A percentile compares a stretch with the other conserved stretches of the same genome.
These are phyloP conservation scores for Vitellaria paradoxa DNA, from an alignment of 179 eudicot genomes.

Conservation along the genomic window DNA sequence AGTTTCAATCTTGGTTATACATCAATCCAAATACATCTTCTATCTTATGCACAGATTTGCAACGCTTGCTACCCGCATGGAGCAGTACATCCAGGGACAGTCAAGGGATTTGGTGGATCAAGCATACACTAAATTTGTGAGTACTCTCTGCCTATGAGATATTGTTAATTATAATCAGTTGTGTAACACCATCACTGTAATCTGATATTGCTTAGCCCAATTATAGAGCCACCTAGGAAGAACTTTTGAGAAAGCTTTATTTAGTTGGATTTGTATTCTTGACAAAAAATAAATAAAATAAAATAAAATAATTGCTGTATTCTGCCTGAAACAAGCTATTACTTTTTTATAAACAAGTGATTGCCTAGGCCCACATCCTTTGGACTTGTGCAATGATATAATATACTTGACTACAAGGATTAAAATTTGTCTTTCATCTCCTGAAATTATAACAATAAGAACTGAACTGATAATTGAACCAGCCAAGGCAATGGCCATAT, in stretches of 20 bases:
- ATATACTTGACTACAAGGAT: too few species aligned
- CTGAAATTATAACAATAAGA: too few species aligned
- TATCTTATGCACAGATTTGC: slow-evolving; percentile 56
- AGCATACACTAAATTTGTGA: slow-evolving; percentile 88
- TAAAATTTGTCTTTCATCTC: too few species aligned
- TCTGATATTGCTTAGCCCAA: background rate
- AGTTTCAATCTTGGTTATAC: slow-evolving; percentile 6
- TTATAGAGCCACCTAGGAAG: background rate
- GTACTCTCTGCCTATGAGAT: slow-evolving; percentile 26
- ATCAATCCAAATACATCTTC: background rate
- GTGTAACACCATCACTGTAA: background rate
- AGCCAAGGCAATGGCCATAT: too few species aligned
- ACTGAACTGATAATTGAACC: too few species aligned
- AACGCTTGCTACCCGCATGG: slow-evolving; percentile 97
- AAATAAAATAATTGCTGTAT: background rate
- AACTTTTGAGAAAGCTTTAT: background rate
- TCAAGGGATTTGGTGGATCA: slow-evolving; percentile 98
- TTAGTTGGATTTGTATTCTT: background rate
- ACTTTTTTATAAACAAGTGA: background rate
- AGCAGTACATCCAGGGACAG: slow-evolving; percentile 96
- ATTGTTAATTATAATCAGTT: background rate
- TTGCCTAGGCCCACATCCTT: too few species aligned
- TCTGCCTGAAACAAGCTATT: background rate
- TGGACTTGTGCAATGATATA: too few species aligned
- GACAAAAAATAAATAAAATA: too few species aligned